These are phyloP conservation scores for Teratosphaeria zuluensis DNA, from an alignment of 2,329 filamentous ascomycete species.

Conservation along the genomic window DNA sequence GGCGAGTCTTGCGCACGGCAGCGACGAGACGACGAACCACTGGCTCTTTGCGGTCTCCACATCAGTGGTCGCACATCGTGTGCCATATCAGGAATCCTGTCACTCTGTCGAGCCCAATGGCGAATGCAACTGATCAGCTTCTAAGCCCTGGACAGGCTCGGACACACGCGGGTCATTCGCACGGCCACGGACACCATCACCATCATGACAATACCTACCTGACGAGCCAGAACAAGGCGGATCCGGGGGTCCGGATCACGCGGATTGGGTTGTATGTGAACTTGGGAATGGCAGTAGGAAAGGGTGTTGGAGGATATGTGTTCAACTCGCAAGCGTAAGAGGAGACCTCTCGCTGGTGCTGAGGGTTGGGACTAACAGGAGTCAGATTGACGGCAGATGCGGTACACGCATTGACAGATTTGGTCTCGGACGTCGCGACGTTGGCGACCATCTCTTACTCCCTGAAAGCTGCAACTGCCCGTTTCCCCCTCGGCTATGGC, in stretches of 20 bases:
- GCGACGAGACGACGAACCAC: neutral
- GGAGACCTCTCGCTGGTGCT: neutral
- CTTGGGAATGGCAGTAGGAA: constrained; percentile 84
- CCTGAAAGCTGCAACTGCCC: constrained; percentile 68
- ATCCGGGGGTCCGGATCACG: constrained; percentile 90
- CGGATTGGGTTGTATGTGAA: constrained; percentile 82
- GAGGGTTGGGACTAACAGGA: neutral
- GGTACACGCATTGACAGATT: constrained; percentile 88
- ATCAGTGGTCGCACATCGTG: constrained; percentile 26
- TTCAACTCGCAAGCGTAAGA: constrained; percentile 72
- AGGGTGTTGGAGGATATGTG: constrained; percentile 81
- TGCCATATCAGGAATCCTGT: constrained; percentile 15
- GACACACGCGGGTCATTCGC: constrained; percentile 22
- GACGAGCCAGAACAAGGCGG: constrained; percentile 72
- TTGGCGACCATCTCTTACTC: constrained; percentile 92
- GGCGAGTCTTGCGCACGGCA: neutral
- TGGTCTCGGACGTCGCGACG: constrained; percentile 90
- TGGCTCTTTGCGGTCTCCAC: constrained; percentile 12
- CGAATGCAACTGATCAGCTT: constrained; percentile 3
- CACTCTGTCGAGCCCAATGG: constrained; percentile 10
- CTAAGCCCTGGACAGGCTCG: constrained; percentile 15
- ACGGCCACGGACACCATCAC: constrained; percentile 56
- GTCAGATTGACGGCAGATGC: constrained; percentile 56
- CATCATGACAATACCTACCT: constrained; percentile 80
- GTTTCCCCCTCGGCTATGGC: constrained; percentile 85